Evolutionary conservation across 2,329 filamentous ascomycete genomes (phyloP), one percentile per base, ranked within the genome.

Genomic region (Madurella mycetomatis): DNA sequence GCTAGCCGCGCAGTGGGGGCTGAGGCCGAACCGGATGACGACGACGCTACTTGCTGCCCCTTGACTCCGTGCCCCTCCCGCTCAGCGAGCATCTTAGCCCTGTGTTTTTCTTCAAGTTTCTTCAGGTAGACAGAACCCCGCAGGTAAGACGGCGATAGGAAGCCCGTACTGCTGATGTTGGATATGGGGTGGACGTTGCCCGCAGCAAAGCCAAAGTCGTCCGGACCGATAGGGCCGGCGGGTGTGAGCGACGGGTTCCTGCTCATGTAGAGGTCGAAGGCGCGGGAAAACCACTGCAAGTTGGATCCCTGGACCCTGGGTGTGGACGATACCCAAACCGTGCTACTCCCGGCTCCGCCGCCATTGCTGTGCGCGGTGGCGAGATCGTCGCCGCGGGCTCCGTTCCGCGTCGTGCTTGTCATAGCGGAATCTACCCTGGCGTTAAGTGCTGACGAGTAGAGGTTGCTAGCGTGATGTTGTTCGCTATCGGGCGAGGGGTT

Each of bases 101-200:
- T 81, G 68, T 91, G 81, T 54, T 81, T 82, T 57, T 89, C 84
- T 63, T 88, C 83, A 46, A 96, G 77, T 67, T 82, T 85, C 63
- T 87, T 81, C 50, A 92, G 83, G 70, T 96, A 92, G 65, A 84
- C 82, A 13, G 90, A 92, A 40, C 83, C 83, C 62, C 79, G 78
- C 43, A 97, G 80, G 71, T 96, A 96, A 5, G 90, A 91, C 1
- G 92, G 92, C 11, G 86, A 80, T 70, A 96, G 91, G 76, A 92
- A 92, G 54, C 70, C 64, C 54, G 77, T 69, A 59, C 67, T 62
- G 43, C 59, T 65, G 43, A 54, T 13, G 51, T 49, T 54, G 50
- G 47, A 41, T 37, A 41, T 18, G 1, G 54, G 47, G n/a, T 37
- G 30, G 44, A 8, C 19, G 30, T 19, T 12, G 41, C 37, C 48